Evolutionary conservation across 805 yeast species (phyloP).

Genomic region (Nakazawaea peltata): DNA sequence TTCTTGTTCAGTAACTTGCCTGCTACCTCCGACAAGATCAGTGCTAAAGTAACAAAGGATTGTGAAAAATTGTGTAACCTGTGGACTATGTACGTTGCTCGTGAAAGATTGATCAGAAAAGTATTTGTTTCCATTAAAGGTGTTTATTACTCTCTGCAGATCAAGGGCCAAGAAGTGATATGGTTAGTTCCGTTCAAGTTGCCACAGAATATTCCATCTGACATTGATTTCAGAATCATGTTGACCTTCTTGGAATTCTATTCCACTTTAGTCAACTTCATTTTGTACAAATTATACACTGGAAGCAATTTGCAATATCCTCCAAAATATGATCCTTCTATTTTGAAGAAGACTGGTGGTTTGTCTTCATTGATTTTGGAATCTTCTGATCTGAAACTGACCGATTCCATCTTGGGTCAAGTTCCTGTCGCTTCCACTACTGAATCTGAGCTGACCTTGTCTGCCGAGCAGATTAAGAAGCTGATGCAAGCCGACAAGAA

Average conservation of each 20-base stretch:
- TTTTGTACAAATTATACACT: constrained; percentile 74
- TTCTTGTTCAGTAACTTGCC: constrained; percentile 93
- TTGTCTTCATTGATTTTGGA: constrained; percentile 76
- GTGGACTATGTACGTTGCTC: constrained; percentile 91
- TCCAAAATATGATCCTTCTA: constrained; percentile 68
- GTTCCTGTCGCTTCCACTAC: constrained; percentile 29
- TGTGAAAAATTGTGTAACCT: constrained; percentile 85
- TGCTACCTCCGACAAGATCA: constrained; percentile 77
- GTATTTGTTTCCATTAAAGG: constrained; percentile 97
- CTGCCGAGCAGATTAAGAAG: constrained; percentile 32
- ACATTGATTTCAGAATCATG: constrained; percentile 95
- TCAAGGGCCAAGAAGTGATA: constrained; percentile 86
- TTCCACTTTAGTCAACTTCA: constrained; percentile 85
- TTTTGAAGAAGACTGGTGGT: constrained; percentile 85
- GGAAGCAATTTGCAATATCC: constrained; percentile 87
- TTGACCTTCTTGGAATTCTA: constrained; percentile 93
- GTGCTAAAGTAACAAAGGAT: constrained; percentile 75
- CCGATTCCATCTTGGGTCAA: constrained; percentile 13
- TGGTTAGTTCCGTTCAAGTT: constrained; percentile 98
- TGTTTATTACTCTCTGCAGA: constrained; percentile 85
- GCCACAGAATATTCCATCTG: constrained; percentile 91
- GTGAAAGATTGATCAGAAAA: constrained; percentile 72
- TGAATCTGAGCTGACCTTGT: constrained; percentile 21
- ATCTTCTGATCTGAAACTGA: constrained; percentile 22
- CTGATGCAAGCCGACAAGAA: constrained; percentile 49